Evolutionary conservation across 1,284 basidiomycete genomes (phyloP).

Genomic region (Cutaneotrichosporon dermatis): DNA sequence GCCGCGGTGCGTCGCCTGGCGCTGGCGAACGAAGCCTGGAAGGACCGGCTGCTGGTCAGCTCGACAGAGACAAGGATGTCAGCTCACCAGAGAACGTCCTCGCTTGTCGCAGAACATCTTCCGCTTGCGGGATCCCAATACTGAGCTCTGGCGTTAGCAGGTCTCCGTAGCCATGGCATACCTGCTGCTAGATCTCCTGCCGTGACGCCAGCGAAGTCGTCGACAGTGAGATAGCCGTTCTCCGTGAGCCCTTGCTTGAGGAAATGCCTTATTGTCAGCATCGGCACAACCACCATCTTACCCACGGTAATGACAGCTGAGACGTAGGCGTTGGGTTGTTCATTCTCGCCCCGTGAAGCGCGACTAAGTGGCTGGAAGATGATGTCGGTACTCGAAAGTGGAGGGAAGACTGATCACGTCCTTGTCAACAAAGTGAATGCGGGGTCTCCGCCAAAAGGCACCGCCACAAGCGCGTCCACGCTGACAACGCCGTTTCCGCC

Average conservation of each 20-base stretch:
- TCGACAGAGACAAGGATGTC: not conserved
- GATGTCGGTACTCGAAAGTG: too few relatives aligned
- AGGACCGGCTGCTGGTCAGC: conserved; percentile 10
- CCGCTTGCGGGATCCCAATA: conserved; percentile 27
- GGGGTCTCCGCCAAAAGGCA: not conserved
- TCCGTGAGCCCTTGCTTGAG: conserved; percentile 33
- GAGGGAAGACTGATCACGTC: too few relatives aligned
- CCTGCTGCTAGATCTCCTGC: conserved; percentile 34
- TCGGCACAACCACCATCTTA: too few relatives aligned
- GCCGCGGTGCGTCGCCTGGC: not conserved
- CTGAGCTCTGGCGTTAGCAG: conserved; percentile 28
- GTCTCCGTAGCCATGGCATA: conserved; percentile 12
- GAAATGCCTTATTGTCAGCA: conserved; percentile 18
- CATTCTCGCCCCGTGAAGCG: too few relatives aligned
- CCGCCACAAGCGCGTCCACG: not conserved
- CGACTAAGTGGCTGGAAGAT: too few relatives aligned
- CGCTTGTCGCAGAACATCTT: conserved; percentile 31
- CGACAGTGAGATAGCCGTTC: conserved; percentile 34
- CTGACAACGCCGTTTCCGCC: not conserved
- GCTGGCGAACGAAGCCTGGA: not conserved
- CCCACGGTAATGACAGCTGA: conserved; percentile 18
- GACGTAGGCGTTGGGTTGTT: not conserved
- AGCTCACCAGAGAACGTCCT: not conserved
- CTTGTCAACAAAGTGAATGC: too few relatives aligned
- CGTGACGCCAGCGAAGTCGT: conserved; percentile 24